A percentile compares a stretch with the other conserved stretches of the same genome.
These are phyloP conservation scores for Argentina anserina DNA, from an alignment of 306 rosid genomes.

Conservation along the genomic window DNA sequence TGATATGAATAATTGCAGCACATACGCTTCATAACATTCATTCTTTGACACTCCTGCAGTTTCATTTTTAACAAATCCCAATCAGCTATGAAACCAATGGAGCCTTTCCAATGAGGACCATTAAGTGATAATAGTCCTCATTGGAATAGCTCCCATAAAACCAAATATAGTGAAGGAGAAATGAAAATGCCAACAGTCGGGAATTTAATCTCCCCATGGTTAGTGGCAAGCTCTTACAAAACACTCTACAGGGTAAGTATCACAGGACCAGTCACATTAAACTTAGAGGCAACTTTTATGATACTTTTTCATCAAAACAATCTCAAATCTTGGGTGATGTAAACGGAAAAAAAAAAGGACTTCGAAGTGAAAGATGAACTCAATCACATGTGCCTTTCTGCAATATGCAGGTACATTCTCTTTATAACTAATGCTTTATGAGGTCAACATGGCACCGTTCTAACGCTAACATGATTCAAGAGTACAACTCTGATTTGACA, in stretches of 20 bases:
- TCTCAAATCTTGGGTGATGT: no score
- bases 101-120: no score
- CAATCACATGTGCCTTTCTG: no score
- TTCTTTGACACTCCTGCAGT: constrained; percentile 34
- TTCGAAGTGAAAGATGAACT: no score
- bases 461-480: neutral
- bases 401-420: no score
- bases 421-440: no score
- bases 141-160: no score
- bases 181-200: neutral
- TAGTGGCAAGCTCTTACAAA: neutral
- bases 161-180: neutral
- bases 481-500: neutral
- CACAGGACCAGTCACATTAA: neutral
- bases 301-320: no score
- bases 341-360: no score
- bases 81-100: constrained; percentile 9
- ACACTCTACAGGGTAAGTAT: neutral
- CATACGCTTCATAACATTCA: constrained; percentile 74
- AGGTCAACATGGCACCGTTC: neutral
- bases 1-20: constrained; percentile 79
- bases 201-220: neutral
- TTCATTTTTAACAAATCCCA: constrained; percentile 5
- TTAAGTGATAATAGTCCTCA: no score
- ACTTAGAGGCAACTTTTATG: no score